phyloP scores from a whole-genome alignment of 2,329 filamentous ascomycete genomes.

The Sarocladiaceae sp. region DNA sequence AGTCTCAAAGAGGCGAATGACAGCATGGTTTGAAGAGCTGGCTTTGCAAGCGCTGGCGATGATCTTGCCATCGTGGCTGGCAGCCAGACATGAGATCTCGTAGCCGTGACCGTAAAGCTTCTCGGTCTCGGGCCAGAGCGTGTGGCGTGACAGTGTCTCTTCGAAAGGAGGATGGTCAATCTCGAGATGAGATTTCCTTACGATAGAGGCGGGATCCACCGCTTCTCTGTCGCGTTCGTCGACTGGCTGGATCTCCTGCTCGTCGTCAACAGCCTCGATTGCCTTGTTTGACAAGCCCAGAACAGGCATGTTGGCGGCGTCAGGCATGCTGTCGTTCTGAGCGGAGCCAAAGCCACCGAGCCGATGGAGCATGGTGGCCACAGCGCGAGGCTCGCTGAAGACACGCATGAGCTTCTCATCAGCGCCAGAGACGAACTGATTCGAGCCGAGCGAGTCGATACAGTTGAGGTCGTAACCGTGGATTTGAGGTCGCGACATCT shows the following conservation, averaged over 20 bases:
- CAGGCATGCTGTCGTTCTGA: constrained; percentile 53
- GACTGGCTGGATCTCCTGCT: constrained; percentile 35
- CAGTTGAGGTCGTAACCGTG: constrained; percentile 98
- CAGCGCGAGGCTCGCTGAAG: constrained; percentile 80
- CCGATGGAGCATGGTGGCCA: constrained; percentile 65
- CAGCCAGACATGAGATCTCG: constrained; percentile 83
- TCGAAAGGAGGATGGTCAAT: constrained; percentile 75
- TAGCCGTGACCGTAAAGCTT: constrained; percentile 98
- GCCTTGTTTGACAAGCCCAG: constrained; percentile 95
- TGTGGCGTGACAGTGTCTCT: constrained; percentile 81
- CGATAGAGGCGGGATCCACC: constrained; percentile 47
- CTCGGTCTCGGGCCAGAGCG: constrained; percentile 91
- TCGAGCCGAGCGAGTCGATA: constrained; percentile 65
- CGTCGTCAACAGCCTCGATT: constrained; percentile 53
- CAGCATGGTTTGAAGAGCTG: constrained; percentile 87
- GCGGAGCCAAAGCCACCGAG: constrained; percentile 54
- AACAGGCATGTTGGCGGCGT: constrained; percentile 90
- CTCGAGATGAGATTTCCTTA: constrained; percentile 56
- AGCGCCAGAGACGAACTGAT: constrained; percentile 85
- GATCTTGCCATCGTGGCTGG: constrained; percentile 65
- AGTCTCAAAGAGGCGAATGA: constrained; percentile 87
- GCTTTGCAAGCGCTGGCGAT: constrained; percentile 92
- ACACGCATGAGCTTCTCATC: constrained; percentile 98
- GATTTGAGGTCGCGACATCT: constrained; percentile 92
- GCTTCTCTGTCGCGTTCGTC: constrained; percentile 46